Conservation (phyloP, 306 rosid genomes). For the Citrullus mucosospermus region DNA sequence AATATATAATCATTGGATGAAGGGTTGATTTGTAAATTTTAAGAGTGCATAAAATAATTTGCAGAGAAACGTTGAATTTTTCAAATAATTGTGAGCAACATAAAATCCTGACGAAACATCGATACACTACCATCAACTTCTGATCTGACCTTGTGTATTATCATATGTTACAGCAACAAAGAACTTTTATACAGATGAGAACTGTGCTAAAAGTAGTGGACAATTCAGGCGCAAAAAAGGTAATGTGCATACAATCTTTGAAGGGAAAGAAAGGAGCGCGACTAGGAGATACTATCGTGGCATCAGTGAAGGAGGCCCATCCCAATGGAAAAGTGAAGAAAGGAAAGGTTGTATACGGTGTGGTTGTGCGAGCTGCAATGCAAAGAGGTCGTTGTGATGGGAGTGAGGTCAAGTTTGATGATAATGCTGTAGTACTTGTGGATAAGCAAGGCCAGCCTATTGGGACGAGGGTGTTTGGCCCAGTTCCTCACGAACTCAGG, state of each 20-base stretch:
- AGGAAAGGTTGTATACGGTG: conserved; percentile 58
- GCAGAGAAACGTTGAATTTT: neutral
- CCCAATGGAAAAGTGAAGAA: conserved; percentile 77
- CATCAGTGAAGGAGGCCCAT: conserved; percentile 88
- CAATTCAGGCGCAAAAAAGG: conserved; percentile 77
- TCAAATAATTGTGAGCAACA: neutral
- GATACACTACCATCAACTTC: neutral
- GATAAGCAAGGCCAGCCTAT: conserved; percentile 93
- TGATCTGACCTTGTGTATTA: neutral
- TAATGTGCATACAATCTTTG: conserved; percentile 88
- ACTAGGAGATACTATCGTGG: conserved; percentile 76
- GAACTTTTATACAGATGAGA: conserved; percentile 86
- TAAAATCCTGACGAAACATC: neutral
- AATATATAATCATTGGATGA: neutral
- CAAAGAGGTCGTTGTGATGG: conserved; percentile 71
- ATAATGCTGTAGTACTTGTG: conserved; percentile 68
- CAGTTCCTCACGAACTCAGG: conserved; percentile 80
- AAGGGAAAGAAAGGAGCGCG: conserved; percentile 89
- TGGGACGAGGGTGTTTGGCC: conserved; percentile 86
- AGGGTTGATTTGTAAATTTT: neutral
- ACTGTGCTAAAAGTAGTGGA: conserved; percentile 90
- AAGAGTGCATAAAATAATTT: neutral
- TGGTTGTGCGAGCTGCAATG: conserved; percentile 71
- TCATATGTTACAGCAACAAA: conserved; percentile 42
- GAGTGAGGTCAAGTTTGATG: conserved; percentile 85